Percentiles rank a stretch among this genome's conserved stretches.
Evolutionary conservation across 306 rosid genomes (phyloP).

Genomic region (Pterocarpus macrocarpus): DNA sequence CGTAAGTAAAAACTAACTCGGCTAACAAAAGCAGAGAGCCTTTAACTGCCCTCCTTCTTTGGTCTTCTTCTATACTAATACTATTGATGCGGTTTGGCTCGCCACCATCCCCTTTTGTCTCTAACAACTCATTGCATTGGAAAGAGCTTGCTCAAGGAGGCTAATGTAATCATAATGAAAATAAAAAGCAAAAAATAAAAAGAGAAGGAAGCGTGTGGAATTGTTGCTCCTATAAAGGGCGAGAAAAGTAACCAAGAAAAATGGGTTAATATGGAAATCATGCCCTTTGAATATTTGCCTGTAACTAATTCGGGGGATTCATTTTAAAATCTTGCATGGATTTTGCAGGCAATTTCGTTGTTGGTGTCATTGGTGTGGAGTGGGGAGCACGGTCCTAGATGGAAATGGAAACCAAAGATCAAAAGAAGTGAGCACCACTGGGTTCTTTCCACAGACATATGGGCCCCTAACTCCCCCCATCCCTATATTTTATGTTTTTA

Average conservation of each 20-base stretch:
- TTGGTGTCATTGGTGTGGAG: neutral
- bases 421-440: neutral
- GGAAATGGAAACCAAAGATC: too few species aligned
- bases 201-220: slow-evolving; percentile 45
- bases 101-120: slow-evolving; percentile 16
- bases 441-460: slow-evolving; percentile 28
- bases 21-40: slow-evolving; percentile 13
- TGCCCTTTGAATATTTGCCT: neutral
- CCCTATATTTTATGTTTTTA: neutral
- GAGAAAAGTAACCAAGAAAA: slow-evolving; percentile 22
- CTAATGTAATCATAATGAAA: slow-evolving; percentile 29
- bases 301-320: neutral
- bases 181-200: slow-evolving; percentile 19
- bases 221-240: slow-evolving; percentile 35
- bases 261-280: slow-evolving; percentile 14
- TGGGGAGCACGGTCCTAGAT: slow-evolving; percentile 15
- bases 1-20: neutral
- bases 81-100: slow-evolving; percentile 9
- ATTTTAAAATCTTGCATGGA: neutral
- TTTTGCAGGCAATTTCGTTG: slow-evolving; percentile 22
- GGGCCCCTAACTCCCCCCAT: neutral
- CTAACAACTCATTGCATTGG: slow-evolving; percentile 43
- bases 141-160: slow-evolving; percentile 25
- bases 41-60: slow-evolving; percentile 1
- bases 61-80: neutral